Base-by-base conservation (phyloP, 257 asterid species). In the Capsicum pubescens region DNA sequence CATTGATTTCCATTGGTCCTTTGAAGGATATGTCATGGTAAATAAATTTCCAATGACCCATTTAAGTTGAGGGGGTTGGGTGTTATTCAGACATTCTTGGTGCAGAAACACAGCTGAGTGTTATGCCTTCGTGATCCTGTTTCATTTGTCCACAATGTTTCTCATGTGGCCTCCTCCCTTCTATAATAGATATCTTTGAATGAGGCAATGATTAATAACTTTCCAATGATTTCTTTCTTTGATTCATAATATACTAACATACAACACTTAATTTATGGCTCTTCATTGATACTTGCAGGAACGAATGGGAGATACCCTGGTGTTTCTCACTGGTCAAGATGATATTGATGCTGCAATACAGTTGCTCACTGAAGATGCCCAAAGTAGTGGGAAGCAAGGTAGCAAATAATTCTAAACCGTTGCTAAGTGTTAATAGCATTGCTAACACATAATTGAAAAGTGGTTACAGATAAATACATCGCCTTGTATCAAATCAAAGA, bases 281-380 rank as follows among this genome's bases (percentile, higher is more conserved):
- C 1, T 56, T 72, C 52, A 72, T 82, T 59, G 55, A 77, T 42
- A 63, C 83, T 69, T 87, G 21, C 83, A 96, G 99, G 99, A 92
- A 91, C 91, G 97, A 52, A 66, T 80, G 89, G 99, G 99, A 70
- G 99, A 96, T 90, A 90, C 93, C 86, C 90, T 94, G 84, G 97
- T 94, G 76, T 93, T 96, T 85, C 97, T 96, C 59, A 96, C 98
- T 5, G 98, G 99, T 82, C 98, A 96, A 92, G 99, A 96, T 87
- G 99, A 94, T 88, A 94, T 96, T 88, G 98, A 96, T 87, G 94
- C 97, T 84, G 98, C 98, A 61, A 89, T 90, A 64, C 95, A 90
- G 89, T 85, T 96, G 91, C 95, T 96, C 70, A 87, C 97, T 50
- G 99, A 96, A 89, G 98, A 94, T 88, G 86, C 95, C 83, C 88